These are phyloP conservation scores for Trichoderma aggressivum DNA, from an alignment of 2,329 filamentous ascomycete genomes.

Conservation along the genomic window DNA sequence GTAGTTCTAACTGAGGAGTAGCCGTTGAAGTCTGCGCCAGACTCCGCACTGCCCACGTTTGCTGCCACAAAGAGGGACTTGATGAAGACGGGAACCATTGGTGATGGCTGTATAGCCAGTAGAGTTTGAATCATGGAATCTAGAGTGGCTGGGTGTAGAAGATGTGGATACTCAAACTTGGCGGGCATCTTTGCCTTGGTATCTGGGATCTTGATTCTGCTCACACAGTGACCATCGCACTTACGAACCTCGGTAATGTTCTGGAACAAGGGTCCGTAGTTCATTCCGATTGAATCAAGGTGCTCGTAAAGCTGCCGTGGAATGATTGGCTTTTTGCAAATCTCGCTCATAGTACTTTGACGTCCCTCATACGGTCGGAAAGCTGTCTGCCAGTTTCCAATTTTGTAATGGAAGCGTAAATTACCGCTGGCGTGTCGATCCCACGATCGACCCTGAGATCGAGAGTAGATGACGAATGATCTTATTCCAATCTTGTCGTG, in stretches of 20 bases:
- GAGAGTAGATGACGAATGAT: constrained; percentile 47
- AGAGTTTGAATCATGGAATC: constrained; percentile 55
- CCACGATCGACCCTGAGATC: constrained; percentile 39
- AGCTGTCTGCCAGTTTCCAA: constrained; percentile 20
- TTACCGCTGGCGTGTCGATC: constrained; percentile 41
- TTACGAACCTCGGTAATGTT: constrained; percentile 42
- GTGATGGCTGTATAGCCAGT: constrained; percentile 42
- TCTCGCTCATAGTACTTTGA: constrained; percentile 25
- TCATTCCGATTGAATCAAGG: constrained; percentile 49
- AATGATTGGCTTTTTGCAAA: constrained; percentile 34
- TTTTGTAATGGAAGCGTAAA: constrained; percentile 30
- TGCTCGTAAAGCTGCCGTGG: constrained; percentile 49
- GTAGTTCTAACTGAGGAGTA: constrained; percentile 38
- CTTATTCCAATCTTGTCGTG: neutral
- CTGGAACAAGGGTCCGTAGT: constrained; percentile 49
- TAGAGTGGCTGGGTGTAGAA: constrained; percentile 57
- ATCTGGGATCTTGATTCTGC: constrained; percentile 43
- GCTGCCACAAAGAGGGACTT: constrained; percentile 46
- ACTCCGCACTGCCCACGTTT: constrained; percentile 31
- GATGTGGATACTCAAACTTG: constrained; percentile 50
- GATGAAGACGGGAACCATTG: constrained; percentile 50
- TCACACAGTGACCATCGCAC: constrained; percentile 34
- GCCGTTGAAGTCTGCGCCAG: constrained; percentile 37
- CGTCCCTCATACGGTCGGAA: constrained; percentile 25
- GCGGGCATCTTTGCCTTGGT: constrained; percentile 52